Conservation (phyloP, 257 asterid species). For the Knoxia roxburghii region DNA sequence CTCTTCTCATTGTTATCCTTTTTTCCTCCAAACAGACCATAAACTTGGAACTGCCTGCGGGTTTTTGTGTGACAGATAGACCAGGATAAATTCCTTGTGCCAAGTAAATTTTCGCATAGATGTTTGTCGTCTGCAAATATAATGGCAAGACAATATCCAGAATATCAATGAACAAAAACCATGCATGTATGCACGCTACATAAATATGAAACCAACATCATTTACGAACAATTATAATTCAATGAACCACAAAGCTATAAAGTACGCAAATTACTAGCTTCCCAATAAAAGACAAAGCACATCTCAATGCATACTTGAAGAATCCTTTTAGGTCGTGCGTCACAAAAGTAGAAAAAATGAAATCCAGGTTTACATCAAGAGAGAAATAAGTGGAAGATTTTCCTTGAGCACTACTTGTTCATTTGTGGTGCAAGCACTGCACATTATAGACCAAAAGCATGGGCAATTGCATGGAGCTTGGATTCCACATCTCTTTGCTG, state of each 20-base stretch:
- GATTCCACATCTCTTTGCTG: not conserved
- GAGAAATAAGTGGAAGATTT: not conserved
- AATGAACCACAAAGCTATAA: not conserved
- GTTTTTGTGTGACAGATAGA: conserved; percentile 14
- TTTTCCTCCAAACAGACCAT: conserved; percentile 77
- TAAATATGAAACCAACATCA: not conserved
- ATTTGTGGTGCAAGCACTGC: not conserved
- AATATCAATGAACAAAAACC: not conserved
- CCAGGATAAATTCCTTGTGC: conserved; percentile 20
- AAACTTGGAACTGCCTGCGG: conserved; percentile 44
- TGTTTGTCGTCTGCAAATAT: conserved; percentile 19
- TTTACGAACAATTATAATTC: not conserved
- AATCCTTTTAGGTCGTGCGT: not conserved
- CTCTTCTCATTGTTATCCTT: conserved; percentile 53
- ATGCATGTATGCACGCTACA: not conserved
- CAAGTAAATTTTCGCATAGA: conserved; percentile 13
- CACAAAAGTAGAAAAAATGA: not conserved
- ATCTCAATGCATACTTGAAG: not conserved
- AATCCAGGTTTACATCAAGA: too few relatives aligned
- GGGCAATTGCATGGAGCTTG: not conserved
- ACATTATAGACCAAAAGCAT: not conserved
- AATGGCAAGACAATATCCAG: not conserved
- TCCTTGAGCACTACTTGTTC: not conserved
- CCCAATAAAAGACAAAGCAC: not conserved
- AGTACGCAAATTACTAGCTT: not conserved